Percentiles rank a stretch among this genome's conserved stretches.
Evolutionary conservation across 1,284 basidiomycete species (phyloP).

Genomic region (Cutaneotrichosporon spelunceum): DNA sequence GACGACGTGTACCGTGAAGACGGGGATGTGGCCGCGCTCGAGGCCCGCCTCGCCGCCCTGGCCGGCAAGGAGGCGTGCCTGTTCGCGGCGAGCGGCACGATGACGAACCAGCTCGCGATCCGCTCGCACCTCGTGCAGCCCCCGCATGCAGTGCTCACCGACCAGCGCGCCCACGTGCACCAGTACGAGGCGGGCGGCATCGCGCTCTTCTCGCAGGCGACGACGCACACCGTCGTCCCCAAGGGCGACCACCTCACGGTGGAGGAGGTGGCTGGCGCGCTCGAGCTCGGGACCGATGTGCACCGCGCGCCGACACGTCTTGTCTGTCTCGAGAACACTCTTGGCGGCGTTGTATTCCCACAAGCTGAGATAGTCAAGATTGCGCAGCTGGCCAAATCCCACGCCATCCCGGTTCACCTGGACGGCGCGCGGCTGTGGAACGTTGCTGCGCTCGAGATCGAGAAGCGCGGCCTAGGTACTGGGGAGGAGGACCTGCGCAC

Average conservation of each 20-base stretch:
- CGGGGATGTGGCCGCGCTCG: slow-evolving; percentile 62
- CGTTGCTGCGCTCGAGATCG: slow-evolving; percentile 69
- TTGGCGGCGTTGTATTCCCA: slow-evolving; percentile 86
- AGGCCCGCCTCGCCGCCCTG: slow-evolving; percentile 72
- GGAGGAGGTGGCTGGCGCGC: slow-evolving; percentile 67
- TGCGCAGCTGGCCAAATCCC: slow-evolving; percentile 66
- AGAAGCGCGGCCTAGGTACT: slow-evolving; percentile 53
- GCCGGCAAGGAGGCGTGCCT: slow-evolving; percentile 74
- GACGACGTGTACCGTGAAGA: slow-evolving; percentile 57
- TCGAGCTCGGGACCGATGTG: slow-evolving; percentile 67
- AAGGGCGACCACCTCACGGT: slow-evolving; percentile 65
- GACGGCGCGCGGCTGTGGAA: slow-evolving; percentile 96
- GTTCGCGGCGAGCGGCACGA: slow-evolving; percentile 80
- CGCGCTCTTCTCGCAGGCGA: slow-evolving; percentile 85
- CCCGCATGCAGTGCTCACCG: slow-evolving; percentile 74
- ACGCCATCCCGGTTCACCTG: slow-evolving; percentile 76
- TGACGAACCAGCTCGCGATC: slow-evolving; percentile 80
- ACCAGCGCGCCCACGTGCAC: slow-evolving; percentile 75
- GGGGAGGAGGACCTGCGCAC: slow-evolving; percentile 51
- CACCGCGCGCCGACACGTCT: slow-evolving; percentile 77
- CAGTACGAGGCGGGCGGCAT: slow-evolving; percentile 70
- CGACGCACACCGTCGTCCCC: slow-evolving; percentile 54
- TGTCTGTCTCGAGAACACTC: slow-evolving; percentile 85
- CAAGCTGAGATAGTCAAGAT: slow-evolving; percentile 85
- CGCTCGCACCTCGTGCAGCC: slow-evolving; percentile 85